Conservation (phyloP, 495 filamentous ascomycete species). For the Xylaria scruposa region DNA sequence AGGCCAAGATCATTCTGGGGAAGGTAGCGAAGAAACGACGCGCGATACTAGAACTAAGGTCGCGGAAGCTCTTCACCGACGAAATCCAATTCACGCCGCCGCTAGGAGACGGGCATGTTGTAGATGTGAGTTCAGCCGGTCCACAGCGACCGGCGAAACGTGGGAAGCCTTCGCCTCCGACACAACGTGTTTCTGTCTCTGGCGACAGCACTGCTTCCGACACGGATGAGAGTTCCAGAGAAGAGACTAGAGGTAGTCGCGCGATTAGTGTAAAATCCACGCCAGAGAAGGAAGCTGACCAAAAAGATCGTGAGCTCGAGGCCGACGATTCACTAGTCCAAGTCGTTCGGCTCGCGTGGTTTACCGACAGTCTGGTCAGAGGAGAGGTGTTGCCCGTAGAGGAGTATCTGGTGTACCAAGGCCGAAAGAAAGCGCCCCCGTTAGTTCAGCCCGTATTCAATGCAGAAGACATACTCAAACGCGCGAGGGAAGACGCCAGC, state of each 20-base stretch:
- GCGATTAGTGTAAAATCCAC: background rate
- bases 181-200: background rate
- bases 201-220: background rate
- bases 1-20: slow-evolving; percentile 77
- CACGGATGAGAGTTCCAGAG: slow-evolving; percentile 1
- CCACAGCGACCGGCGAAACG: slow-evolving; percentile 39
- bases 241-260: background rate
- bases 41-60: slow-evolving; percentile 78
- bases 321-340: slow-evolving; percentile 53
- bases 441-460: slow-evolving; percentile 2
- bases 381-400: slow-evolving; percentile 62
- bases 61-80: slow-evolving; percentile 63
- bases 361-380: slow-evolving; percentile 64
- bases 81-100: slow-evolving; percentile 54
- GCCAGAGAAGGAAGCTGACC: background rate
- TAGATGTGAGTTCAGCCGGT: slow-evolving; percentile 8
- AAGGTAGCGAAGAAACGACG: slow-evolving; percentile 71
- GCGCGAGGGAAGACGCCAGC: slow-evolving; percentile 36
- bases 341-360: slow-evolving; percentile 80
- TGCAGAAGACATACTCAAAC: slow-evolving; percentile 40
- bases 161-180: slow-evolving; percentile 36
- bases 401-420: slow-evolving; percentile 72
- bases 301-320: slow-evolving; percentile 24
- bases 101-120: slow-evolving; percentile 10
- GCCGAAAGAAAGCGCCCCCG: slow-evolving; percentile 43